Evolutionary conservation across 345 rosid species (phyloP).

Genomic region (Garcia nutans): DNA sequence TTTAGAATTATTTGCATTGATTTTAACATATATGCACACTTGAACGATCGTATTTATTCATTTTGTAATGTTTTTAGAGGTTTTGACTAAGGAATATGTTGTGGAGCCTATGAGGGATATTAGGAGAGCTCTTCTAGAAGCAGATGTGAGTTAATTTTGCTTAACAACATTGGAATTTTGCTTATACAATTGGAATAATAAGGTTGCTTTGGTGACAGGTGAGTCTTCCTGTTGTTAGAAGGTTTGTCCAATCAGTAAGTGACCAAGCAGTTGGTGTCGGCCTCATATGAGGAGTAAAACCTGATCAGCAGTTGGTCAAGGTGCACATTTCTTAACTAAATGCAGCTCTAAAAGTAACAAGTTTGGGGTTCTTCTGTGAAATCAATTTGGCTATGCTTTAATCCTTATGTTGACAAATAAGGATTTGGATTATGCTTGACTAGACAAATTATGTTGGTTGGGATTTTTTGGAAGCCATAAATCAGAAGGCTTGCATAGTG

Average conservation of each 20-base stretch:
- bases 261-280: slow-evolving; percentile 91
- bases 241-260: slow-evolving; percentile 87
- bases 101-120: slow-evolving; percentile 97
- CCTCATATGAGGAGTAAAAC: slow-evolving; percentile 80
- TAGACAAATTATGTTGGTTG: background rate
- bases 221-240: slow-evolving; percentile 94
- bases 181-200: background rate
- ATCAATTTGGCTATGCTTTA: background rate
- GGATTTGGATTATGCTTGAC: background rate
- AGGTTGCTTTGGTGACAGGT: slow-evolving; percentile 53
- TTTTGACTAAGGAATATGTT: slow-evolving; percentile 88
- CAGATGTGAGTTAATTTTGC: slow-evolving; percentile 72
- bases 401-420: too few species aligned
- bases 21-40: background rate
- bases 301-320: slow-evolving; percentile 97
- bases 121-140: slow-evolving; percentile 94
- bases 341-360: background rate
- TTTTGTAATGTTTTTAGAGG: slow-evolving; percentile 51
- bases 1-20: background rate
- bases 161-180: slow-evolving; percentile 2
- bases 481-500: too few species aligned
- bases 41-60: background rate
- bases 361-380: background rate
- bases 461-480: background rate
- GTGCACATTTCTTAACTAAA: slow-evolving; percentile 35